Percentiles rank a stretch among this genome's conserved stretches.
These are phyloP conservation scores for Anthracocystis walkeri DNA, from an alignment of 1,284 basidiomycete genomes.

Conservation along the genomic window DNA sequence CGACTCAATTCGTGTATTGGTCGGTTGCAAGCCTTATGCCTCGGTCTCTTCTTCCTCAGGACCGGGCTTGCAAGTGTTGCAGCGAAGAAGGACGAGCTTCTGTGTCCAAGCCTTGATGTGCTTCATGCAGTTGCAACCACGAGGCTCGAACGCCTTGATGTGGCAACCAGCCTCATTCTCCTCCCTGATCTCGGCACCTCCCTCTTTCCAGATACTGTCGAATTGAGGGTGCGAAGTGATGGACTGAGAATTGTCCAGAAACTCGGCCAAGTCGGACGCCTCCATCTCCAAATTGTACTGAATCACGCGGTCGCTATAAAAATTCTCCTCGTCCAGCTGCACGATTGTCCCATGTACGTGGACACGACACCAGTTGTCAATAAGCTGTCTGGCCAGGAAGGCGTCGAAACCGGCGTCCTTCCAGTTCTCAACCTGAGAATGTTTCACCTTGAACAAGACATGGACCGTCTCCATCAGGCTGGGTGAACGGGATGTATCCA, in stretches of 20 bases:
- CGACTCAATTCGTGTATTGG: background rate
- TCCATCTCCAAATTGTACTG: constrained; percentile 3
- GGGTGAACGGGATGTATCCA: background rate
- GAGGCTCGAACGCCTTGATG: constrained; percentile 7
- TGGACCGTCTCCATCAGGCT: constrained; percentile 3
- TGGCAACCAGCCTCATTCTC: constrained; percentile 2
- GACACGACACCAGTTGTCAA: background rate
- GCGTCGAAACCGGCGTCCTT: no score
- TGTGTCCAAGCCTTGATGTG: constrained; percentile 7
- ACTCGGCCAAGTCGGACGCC: background rate
- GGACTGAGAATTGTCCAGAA: background rate
- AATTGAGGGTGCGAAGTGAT: constrained; percentile 6
- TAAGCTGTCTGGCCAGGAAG: background rate
- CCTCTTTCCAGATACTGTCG: constrained; percentile 11
- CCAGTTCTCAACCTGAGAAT: background rate
- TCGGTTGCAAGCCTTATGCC: background rate
- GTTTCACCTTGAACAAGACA: constrained; percentile 7
- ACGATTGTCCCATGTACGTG: background rate
- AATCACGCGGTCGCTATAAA: background rate
- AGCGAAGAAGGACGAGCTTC: constrained; percentile 11
- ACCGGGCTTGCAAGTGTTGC: constrained; percentile 1
- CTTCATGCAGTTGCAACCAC: constrained; percentile 9
- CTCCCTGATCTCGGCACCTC: background rate
- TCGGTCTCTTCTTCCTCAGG: background rate
- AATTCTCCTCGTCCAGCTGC: background rate